Evolutionary conservation across 83 land plant genomes (phyloP), one percentile per base, ranked within the genome.

Genomic region (Diphasiastrum complanatum): DNA sequence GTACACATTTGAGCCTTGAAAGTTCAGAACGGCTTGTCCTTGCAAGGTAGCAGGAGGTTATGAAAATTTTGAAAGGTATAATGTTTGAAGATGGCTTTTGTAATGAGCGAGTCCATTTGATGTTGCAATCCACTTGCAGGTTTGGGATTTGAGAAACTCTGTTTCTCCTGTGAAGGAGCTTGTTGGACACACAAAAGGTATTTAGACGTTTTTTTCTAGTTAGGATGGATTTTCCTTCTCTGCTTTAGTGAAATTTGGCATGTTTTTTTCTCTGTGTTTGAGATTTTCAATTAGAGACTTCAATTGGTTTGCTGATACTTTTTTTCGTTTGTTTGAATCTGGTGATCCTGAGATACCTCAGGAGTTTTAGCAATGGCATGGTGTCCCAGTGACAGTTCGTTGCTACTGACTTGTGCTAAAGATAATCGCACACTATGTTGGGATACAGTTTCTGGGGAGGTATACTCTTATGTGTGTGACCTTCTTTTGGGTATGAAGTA

Each of bases 291-390:
- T 16, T 29, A 22, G 6, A 12, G 1, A 5, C 4, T 24, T 4
- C 35, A 0, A 24, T 23, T 16, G 16, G 10, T 0, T 23, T 23
- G 31, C 27, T 11, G 26, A 30, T 55, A 16, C n/a, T 41, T 49
- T 45, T 64, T 31, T 37, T 54, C 26, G 20, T 22, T 29, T 71
- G 35, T 25, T 22, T 61, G 35, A 8, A 30, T 30, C 45, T 20
- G 50, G n/a, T n/a, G n/a, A n/a, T n/a, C n/a, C n/a, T n/a, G n/a
- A n/a, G n/a, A n/a, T n/a, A n/a, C n/a, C n/a, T n/a, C 81, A 92
- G 98, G 99, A 60, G 85, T 93, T 4, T 71, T 89, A 54, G 82
- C 92, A 47, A 82, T 93, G 99, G 77, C 99, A 51, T 93, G 99
- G 99, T 89, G 99, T 64, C 86, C 92, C 33, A 59, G 45, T 71